Evolutionary conservation across 148 eudicot species (phyloP).

Genomic region (Pharnaceum exiguum): DNA sequence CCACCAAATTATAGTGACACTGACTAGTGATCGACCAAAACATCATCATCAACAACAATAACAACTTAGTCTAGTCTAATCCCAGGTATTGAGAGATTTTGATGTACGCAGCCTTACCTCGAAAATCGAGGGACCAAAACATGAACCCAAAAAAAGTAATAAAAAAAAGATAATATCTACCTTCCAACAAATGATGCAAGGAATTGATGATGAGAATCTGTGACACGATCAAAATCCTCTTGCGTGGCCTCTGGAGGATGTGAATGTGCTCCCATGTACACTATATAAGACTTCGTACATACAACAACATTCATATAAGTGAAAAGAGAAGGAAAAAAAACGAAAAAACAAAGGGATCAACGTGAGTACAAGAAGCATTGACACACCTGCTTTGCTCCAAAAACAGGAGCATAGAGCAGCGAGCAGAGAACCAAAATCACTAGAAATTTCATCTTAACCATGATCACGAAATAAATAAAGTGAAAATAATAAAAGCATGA

Average conservation of each 20-base stretch:
- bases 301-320: neutral
- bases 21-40: neutral
- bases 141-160: neutral
- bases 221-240: constrained; percentile 27
- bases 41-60: neutral
- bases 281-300: constrained; percentile 42
- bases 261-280: constrained; percentile 61
- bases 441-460: neutral
- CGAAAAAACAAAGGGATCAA: neutral
- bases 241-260: constrained; percentile 32
- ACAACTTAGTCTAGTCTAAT: too few species aligned
- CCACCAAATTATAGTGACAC: too few species aligned
- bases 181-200: constrained; percentile 58
- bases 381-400: constrained; percentile 17
- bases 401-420: neutral
- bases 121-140: too few species aligned
- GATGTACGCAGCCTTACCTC: too few species aligned
- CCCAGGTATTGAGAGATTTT: too few species aligned
- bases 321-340: neutral
- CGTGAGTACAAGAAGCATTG: too few species aligned
- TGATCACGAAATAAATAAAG: too few species aligned
- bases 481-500: too few species aligned
- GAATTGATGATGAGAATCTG: constrained; percentile 39
- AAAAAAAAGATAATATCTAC: constrained; percentile 14
- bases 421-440: constrained; percentile 13